Evolutionary conservation across 2,329 filamentous ascomycete genomes (phyloP).

Genomic region (Cladosporium austrohemisphaericum): DNA sequence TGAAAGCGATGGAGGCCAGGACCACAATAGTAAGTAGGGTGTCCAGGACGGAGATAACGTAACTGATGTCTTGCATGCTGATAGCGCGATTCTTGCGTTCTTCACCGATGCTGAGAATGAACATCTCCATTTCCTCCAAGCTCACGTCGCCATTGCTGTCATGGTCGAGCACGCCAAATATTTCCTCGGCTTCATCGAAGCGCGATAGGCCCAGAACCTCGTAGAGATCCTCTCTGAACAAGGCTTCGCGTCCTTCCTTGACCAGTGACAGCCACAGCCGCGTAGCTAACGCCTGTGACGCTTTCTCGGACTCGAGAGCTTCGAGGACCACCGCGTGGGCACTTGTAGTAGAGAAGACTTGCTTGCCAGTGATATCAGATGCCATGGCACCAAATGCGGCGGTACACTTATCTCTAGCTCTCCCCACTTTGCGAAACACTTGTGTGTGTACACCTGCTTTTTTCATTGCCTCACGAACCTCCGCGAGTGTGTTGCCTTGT

Average conservation of each 20-base stretch:
- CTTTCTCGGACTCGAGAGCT: conserved; percentile 28
- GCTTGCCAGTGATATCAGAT: conserved; percentile 79
- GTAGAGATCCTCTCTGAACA: conserved; percentile 28
- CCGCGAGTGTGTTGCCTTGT: conserved; percentile 63
- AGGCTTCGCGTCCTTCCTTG: conserved; percentile 24
- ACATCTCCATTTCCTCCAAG: conserved; percentile 34
- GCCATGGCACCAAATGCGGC: conserved; percentile 81
- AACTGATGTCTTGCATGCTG: conserved; percentile 33
- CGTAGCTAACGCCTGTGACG: conserved; percentile 32
- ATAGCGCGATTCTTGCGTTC: conserved; percentile 32
- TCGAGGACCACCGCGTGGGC: conserved; percentile 30
- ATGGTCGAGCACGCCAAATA: conserved; percentile 31
- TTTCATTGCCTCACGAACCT: conserved; percentile 40
- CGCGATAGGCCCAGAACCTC: conserved; percentile 27
- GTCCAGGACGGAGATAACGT: conserved; percentile 36
- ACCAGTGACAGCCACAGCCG: conserved; percentile 35
- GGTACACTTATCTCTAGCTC: conserved; percentile 78
- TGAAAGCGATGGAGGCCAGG: conserved; percentile 29
- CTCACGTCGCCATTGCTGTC: conserved; percentile 36
- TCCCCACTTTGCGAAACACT: conserved; percentile 58
- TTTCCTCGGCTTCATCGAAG: conserved; percentile 29
- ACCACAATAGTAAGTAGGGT: conserved; percentile 30
- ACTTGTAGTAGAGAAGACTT: conserved; percentile 62
- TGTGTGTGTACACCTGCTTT: conserved; percentile 61
- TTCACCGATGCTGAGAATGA: conserved; percentile 27